Evolutionary conservation across 768 basidiomycete species (phyloP).

Genomic region (Agaricus subrufescens): DNA sequence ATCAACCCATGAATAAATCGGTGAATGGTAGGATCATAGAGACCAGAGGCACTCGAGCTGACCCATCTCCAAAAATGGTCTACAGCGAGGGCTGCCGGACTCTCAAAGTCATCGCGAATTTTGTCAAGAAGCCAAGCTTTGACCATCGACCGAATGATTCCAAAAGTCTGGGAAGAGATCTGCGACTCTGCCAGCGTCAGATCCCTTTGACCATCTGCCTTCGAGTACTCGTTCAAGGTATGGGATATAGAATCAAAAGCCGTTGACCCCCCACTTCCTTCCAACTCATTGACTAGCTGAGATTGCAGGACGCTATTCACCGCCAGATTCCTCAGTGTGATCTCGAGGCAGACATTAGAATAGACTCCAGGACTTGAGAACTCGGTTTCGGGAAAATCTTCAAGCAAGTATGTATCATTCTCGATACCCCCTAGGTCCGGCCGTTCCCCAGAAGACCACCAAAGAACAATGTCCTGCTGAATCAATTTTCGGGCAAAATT

Average conservation of each 20-base stretch:
- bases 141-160: conserved; percentile 81
- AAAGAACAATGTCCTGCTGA: conserved; percentile 86
- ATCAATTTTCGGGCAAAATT: conserved; percentile 84
- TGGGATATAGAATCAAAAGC: conserved; percentile 92
- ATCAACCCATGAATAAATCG: conserved; percentile 93
- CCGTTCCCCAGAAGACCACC: conserved; percentile 90
- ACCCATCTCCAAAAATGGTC: conserved; percentile 99
- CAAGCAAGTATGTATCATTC: conserved; percentile 70
- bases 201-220: conserved; percentile 62
- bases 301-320: conserved; percentile 94
- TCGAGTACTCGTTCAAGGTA: conserved; percentile 85
- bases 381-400: conserved; percentile 81
- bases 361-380: conserved; percentile 84
- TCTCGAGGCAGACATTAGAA: conserved; percentile 87
- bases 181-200: conserved; percentile 86
- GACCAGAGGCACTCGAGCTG: conserved; percentile 73
- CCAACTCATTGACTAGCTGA: conserved; percentile 92
- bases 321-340: conserved; percentile 87
- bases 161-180: conserved; percentile 83
- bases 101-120: conserved; percentile 59
- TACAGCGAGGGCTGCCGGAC: conserved; percentile 65
- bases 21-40: conserved; percentile 92
- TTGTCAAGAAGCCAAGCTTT: conserved; percentile 90
- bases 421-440: conserved; percentile 95
- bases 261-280: conserved; percentile 90